phyloP scores from a whole-genome alignment of 2,329 filamentous ascomycete genomes.

The Lomentospora prolificans region DNA sequence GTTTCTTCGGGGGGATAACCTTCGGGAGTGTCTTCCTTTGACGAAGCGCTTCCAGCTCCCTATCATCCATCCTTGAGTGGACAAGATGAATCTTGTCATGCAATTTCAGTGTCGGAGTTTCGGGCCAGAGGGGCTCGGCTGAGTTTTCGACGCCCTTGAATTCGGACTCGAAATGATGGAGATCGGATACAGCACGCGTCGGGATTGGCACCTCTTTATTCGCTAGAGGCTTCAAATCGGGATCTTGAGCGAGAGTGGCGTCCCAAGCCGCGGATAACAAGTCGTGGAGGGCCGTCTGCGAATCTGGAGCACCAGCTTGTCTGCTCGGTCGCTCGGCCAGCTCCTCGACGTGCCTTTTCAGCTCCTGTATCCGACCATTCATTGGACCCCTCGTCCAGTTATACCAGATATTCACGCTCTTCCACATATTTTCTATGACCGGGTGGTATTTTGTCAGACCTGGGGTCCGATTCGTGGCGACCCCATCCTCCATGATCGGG shows the following conservation, averaged over 20 bases:
- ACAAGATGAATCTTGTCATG: neutral
- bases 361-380: neutral
- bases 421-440: neutral
- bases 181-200: neutral
- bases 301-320: neutral
- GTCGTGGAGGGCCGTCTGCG: neutral
- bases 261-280: neutral
- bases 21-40: neutral
- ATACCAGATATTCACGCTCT: neutral
- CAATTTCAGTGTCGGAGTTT: neutral
- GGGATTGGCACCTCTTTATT: neutral
- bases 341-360: neutral
- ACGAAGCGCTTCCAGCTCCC: neutral
- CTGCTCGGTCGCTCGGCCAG: neutral
- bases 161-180: conserved; percentile 6
- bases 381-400: neutral
- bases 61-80: neutral
- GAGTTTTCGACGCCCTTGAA: neutral
- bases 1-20: neutral
- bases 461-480: neutral
- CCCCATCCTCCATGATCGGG: neutral
- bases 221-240: neutral
- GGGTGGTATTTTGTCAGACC: neutral
- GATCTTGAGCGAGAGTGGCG: neutral
- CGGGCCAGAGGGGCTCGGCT: neutral